These are phyloP conservation scores for Penicillium sp. DNA, from an alignment of 2,329 filamentous ascomycete genomes.

Conservation along the genomic window DNA sequence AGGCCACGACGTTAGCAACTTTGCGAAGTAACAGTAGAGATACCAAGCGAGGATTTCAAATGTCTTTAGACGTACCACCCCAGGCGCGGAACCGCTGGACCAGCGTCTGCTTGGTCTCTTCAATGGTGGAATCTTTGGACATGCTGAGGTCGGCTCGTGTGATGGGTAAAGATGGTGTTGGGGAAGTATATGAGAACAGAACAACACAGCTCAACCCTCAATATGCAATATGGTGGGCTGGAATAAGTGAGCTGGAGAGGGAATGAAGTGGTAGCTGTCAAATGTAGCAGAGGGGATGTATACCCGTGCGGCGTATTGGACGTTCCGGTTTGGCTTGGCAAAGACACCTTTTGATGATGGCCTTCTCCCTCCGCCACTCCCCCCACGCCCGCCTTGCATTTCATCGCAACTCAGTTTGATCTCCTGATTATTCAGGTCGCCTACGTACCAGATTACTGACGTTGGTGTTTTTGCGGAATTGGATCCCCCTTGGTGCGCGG, in stretches of 20 bases:
- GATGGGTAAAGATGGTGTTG: no score
- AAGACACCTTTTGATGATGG: slow-evolving; percentile 21
- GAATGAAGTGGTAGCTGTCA: not conserved
- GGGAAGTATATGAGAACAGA: no score
- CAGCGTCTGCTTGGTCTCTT: slow-evolving; percentile 44
- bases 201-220: no score
- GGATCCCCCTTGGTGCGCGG: slow-evolving; percentile 14
- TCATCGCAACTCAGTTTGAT: slow-evolving; percentile 4
- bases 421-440: not conserved
- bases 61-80: slow-evolving; percentile 42
- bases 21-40: no score
- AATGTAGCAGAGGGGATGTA: no score
- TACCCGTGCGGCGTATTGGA: slow-evolving; percentile 14
- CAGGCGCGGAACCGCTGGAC: slow-evolving; percentile 45
- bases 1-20: no score
- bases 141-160: slow-evolving; percentile 22
- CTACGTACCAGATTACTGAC: not conserved
- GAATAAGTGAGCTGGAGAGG: not conserved
- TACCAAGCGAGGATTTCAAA: not conserved
- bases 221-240: not conserved
- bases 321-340: slow-evolving; percentile 26
- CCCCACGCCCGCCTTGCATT: slow-evolving; percentile 12
- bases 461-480: slow-evolving; percentile 11
- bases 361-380: slow-evolving; percentile 23
- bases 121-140: slow-evolving; percentile 33